A percentile compares a stretch with the other conserved stretches of the same genome.
Conservation (phyloP, 805 yeast species). For the Zygosaccharomyces kombuchaensis region DNA sequence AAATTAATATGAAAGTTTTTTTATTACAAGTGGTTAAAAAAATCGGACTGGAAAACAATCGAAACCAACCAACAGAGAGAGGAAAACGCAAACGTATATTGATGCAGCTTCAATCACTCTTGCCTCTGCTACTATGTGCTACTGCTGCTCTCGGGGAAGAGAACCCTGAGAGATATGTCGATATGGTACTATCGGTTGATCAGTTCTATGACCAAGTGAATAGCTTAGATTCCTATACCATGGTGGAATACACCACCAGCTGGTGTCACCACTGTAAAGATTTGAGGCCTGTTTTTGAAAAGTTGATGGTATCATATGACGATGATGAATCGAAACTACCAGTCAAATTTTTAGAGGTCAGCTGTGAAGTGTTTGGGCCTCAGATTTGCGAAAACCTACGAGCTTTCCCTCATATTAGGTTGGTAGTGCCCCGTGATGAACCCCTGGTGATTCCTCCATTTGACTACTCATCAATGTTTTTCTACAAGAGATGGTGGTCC, state of each 20-base stretch:
- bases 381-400: constrained; percentile 33
- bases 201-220: constrained; percentile 30
- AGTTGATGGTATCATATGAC: constrained; percentile 40
- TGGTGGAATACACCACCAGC: constrained; percentile 48
- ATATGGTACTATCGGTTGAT: constrained; percentile 21
- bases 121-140: background rate
- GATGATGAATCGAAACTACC: constrained; percentile 10
- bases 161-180: constrained; percentile 8
- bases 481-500: constrained; percentile 13
- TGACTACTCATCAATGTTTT: constrained; percentile 1
- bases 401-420: constrained; percentile 62
- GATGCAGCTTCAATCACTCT: background rate
- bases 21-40: too few species aligned
- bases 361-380: constrained; percentile 34
- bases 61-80: background rate
- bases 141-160: background rate
- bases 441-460: constrained; percentile 8
- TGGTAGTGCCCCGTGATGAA: constrained; percentile 48
- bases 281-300: constrained; percentile 51
- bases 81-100: background rate
- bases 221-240: constrained; percentile 26
- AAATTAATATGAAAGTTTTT: too few species aligned
- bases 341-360: constrained; percentile 31
- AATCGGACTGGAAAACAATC: background rate
- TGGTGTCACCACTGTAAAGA: constrained; percentile 71